Percentiles rank a stretch among this genome's conserved stretches.
Conservation (phyloP, 208 protist species). For the Trypanosoma scelopori region DNA sequence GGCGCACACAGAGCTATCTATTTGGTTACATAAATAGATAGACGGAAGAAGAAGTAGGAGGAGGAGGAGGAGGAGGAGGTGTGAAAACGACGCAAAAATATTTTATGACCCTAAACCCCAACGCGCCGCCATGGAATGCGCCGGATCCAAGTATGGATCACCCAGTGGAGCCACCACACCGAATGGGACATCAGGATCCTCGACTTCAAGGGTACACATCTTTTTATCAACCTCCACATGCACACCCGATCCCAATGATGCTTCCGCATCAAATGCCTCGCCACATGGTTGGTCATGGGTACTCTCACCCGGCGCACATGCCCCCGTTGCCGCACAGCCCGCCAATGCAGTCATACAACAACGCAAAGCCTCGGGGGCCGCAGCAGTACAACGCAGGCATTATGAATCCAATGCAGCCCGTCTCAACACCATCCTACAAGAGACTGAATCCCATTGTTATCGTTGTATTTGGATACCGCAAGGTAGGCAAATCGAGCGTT, state of each 20-base stretch:
- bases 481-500: conserved; percentile 73
- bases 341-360: conserved; percentile 14
- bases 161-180: background rate
- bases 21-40: background rate
- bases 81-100: background rate
- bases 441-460: conserved; percentile 54
- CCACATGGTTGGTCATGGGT: conserved; percentile 13
- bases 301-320: conserved; percentile 4
- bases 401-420: conserved; percentile 12
- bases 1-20: background rate
- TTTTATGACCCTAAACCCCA: conserved; percentile 20
- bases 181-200: conserved; percentile 9
- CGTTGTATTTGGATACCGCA: conserved; percentile 71
- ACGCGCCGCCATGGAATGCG: conserved; percentile 19
- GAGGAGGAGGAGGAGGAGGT: background rate
- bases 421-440: conserved; percentile 32
- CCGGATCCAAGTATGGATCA: conserved; percentile 14
- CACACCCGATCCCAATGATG: conserved; percentile 8
- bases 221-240: conserved; percentile 5
- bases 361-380: background rate
- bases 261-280: conserved; percentile 1
- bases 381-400: conserved; percentile 6
- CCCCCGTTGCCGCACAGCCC: conserved; percentile 13
- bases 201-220: background rate
- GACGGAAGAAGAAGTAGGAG: background rate